Conservation (phyloP, 2,329 filamentous ascomycete species). For the Aspergillus spinulosporus region DNA sequence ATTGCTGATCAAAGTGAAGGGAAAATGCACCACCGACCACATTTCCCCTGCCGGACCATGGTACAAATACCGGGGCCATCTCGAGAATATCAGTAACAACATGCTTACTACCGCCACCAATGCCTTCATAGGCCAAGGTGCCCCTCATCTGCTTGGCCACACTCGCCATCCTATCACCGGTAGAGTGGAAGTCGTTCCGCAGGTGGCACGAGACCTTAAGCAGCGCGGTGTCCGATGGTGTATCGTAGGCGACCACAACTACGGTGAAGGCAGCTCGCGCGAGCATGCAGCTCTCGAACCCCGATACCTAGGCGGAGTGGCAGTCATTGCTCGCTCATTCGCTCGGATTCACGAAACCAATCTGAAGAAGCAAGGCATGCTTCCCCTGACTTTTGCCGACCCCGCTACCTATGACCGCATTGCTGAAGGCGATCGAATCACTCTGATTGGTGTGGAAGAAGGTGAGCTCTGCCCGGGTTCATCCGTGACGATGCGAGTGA, state of each 20-base stretch:
- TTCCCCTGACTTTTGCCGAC: constrained; percentile 87
- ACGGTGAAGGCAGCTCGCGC: constrained; percentile 91
- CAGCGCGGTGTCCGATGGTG: constrained; percentile 90
- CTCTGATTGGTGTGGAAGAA: constrained; percentile 23
- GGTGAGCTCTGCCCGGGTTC: constrained; percentile 29
- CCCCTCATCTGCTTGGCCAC: constrained; percentile 30
- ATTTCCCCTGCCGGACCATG: constrained; percentile 84
- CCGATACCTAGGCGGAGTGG: constrained; percentile 87
- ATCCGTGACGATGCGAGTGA: constrained; percentile 33
- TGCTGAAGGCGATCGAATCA: constrained; percentile 22
- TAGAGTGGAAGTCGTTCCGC: constrained; percentile 79
- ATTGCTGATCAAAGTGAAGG: constrained; percentile 89
- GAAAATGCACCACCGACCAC: constrained; percentile 93
- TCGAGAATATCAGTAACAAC: constrained; percentile 99
- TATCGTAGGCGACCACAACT: constrained; percentile 97
- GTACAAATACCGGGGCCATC: constrained; percentile 96
- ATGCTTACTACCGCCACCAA: constrained; percentile 98
- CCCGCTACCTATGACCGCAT: constrained; percentile 79
- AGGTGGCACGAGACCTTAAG: constrained; percentile 93
- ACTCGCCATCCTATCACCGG: constrained; percentile 63
- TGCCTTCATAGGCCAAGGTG: constrained; percentile 44
- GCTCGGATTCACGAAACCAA: constrained; percentile 99
- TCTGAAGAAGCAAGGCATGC: constrained; percentile 99
- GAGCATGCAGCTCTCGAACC: constrained; percentile 97
- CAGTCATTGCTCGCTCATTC: constrained; percentile 90